Evolutionary conservation across 2,329 filamentous ascomycete species (phyloP).

Genomic region (Stromatinia cepivora): DNA sequence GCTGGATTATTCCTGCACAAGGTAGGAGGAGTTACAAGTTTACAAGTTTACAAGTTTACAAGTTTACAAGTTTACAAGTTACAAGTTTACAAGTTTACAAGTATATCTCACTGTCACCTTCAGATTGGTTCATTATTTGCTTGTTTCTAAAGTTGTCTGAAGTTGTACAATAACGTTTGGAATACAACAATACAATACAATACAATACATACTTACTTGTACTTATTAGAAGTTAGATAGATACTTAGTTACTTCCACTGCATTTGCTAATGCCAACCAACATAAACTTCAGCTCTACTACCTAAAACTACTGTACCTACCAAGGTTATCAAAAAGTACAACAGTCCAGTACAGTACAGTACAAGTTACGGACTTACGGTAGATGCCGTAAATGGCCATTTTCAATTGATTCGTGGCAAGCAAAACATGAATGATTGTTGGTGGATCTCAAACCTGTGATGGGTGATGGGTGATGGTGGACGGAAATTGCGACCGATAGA

Average conservation of each 20-base stretch:
- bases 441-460: constrained; percentile 2
- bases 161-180: constrained; percentile 1
- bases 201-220: neutral
- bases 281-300: constrained; percentile 17
- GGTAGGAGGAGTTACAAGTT: neutral
- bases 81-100: neutral
- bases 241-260: neutral
- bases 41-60: no score
- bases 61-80: neutral
- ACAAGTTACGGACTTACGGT: no score
- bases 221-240: neutral
- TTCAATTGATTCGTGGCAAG: neutral
- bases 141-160: neutral
- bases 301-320: neutral
- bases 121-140: neutral
- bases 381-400: neutral
- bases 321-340: neutral
- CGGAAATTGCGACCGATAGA: neutral
- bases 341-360: neutral
- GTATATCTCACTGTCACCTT: constrained; percentile 10
- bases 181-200: neutral
- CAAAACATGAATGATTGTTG: neutral
- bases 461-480: neutral
- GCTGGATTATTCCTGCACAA: neutral
- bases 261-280: constrained; percentile 9